Base-by-base conservation (phyloP, 139 green algal species). In the Tetradesmus lagerheimii region DNA sequence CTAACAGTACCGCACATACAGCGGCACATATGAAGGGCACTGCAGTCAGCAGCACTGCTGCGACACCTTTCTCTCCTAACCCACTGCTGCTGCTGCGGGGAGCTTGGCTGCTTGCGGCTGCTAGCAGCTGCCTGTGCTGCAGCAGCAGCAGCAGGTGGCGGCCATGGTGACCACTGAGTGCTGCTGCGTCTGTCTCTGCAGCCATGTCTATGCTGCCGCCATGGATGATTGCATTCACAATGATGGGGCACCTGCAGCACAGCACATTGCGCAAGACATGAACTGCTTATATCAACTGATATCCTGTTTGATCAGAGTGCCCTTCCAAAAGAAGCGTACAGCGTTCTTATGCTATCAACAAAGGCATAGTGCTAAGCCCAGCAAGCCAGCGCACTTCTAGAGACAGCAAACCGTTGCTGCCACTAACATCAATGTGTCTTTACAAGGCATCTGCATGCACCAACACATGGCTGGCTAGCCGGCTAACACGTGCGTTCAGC, bases 11-110 rank as follows among this genome's bases (percentile, higher is more conserved):
- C 2, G 90, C 81, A 75, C 74, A 83, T 1, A 77, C 71, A 20
- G 92, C 92, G 0, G 87, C 89, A 85, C 38, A 75, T 5, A 86
- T 45, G 34, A 94, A 94, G 1, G 92, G 92, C 2, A 94, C 79
- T 16, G 90, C 79, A 9, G 92, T 91, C 16, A 94, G 79, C 84
- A 94, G 77, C 79, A 93, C 92, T 25, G 92, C 90, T n/a, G n/a
- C 57, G 5, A 86, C 86, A 25, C 77, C 86, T 12, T 83, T 50
- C 29, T 62, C 71, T 29, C 12, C 11, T 12, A 45, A n/a, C 45
- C 27, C 14, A 35, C 39, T 74, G 80, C 45, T 74, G 47, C 29
- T 86, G 80, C 80, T 43, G 15, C 80, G 31, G 45, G 35, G 2
- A 45, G 41, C n/a, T 31, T 74, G 31, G 23, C 37, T 39, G 62